phyloP scores from a whole-genome alignment of 2,329 filamentous ascomycete species.

The Fusarium annulatum region DNA sequence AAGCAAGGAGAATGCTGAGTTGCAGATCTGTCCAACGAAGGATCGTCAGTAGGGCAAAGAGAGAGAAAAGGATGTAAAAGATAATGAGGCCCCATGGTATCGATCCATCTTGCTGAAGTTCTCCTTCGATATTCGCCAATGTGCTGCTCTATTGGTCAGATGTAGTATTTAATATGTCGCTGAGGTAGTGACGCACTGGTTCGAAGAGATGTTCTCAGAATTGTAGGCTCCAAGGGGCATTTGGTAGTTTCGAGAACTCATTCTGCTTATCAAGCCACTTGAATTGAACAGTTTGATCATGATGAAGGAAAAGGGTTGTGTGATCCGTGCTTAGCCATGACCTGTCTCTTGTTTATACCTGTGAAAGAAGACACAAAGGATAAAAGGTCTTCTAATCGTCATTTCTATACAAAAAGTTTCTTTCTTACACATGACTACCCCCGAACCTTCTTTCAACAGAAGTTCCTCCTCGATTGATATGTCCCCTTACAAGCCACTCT shows the following conservation, averaged over 20 bases:
- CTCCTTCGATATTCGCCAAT: not conserved
- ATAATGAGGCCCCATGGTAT: not conserved
- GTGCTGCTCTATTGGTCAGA: not conserved
- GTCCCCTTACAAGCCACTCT: not conserved
- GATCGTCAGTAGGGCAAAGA: not conserved
- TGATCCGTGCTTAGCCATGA: not conserved
- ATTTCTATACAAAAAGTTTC: not conserved
- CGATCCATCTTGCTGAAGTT: not conserved
- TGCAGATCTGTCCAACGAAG: constrained; percentile 2
- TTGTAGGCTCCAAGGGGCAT: too few species aligned
- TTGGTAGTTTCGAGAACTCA: not conserved
- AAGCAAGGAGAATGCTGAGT: not conserved
- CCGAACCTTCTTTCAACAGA: not conserved
- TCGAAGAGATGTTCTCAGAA: not conserved
- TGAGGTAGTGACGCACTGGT: not conserved
- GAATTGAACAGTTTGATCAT: not conserved
- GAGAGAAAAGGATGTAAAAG: not conserved
- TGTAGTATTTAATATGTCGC: not conserved
- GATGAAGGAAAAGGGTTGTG: not conserved
- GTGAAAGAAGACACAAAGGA: not conserved
- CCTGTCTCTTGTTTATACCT: not conserved
- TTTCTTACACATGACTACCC: not conserved
- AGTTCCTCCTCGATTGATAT: not conserved
- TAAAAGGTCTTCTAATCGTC: not conserved
- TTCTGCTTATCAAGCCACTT: not conserved